These are phyloP conservation scores for Clathrospora elynae DNA, from an alignment of 2,329 filamentous ascomycete genomes.

Conservation along the genomic window DNA sequence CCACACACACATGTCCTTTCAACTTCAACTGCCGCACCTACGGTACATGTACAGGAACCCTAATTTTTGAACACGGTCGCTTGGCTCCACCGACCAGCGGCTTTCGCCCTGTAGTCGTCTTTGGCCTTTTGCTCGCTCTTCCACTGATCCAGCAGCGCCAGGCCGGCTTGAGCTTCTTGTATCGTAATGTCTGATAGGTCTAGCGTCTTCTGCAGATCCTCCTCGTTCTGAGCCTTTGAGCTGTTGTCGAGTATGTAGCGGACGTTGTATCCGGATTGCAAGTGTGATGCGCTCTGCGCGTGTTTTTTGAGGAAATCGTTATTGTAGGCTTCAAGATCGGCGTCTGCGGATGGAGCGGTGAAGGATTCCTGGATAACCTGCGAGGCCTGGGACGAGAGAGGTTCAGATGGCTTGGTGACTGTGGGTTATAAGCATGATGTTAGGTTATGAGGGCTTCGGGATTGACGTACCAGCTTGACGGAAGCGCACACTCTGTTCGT, in stretches of 20 bases:
- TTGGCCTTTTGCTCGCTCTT: conserved; percentile 56
- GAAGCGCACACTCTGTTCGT: conserved; percentile 75
- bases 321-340: conserved; percentile 68
- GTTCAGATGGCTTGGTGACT: conserved; percentile 49
- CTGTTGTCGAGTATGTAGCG: conserved; percentile 64
- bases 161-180: conserved; percentile 62
- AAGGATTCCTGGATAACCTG: conserved; percentile 74
- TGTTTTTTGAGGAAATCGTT: conserved; percentile 67
- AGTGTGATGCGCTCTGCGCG: conserved; percentile 64
- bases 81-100: conserved; percentile 47
- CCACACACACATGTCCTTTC: conserved; percentile 1
- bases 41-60: background rate
- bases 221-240: conserved; percentile 62
- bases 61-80: conserved; percentile 44
- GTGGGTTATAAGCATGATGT: conserved; percentile 13
- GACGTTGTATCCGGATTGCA: conserved; percentile 67
- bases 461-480: conserved; percentile 58
- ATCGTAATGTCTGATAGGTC: conserved; percentile 58
- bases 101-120: conserved; percentile 55
- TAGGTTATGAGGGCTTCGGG: background rate
- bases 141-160: conserved; percentile 59
- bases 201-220: conserved; percentile 66
- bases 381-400: conserved; percentile 67
- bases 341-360: conserved; percentile 60
- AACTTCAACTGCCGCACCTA: background rate